Conservation (phyloP, 2,329 filamentous ascomycete species). For the Herpotrichia juniperi region DNA sequence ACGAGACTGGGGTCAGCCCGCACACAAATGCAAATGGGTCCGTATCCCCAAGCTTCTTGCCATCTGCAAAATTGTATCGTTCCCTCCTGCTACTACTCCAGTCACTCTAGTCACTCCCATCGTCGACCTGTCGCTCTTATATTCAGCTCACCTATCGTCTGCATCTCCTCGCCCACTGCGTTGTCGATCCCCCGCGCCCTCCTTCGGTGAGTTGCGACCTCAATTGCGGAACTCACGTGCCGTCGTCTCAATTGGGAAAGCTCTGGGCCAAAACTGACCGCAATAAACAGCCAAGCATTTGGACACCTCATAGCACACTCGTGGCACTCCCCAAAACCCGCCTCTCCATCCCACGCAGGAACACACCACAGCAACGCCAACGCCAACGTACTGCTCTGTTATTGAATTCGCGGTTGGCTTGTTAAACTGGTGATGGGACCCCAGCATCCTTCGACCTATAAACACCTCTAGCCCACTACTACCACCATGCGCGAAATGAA, state of each 20-base stretch:
- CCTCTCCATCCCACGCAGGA: conserved; percentile 30
- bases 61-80: not conserved
- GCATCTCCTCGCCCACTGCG: not conserved
- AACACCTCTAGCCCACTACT: conserved; percentile 30
- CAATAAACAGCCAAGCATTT: conserved; percentile 26
- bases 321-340: conserved; percentile 46
- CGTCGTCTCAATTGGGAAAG: conserved; percentile 32
- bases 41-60: too few relatives aligned
- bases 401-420: conserved; percentile 22
- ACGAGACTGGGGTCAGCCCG: not conserved
- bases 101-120: not conserved
- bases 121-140: not conserved
- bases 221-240: conserved; percentile 34
- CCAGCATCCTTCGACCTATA: conserved; percentile 32
- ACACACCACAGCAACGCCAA: conserved; percentile 17
- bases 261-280: conserved; percentile 21
- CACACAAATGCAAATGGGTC: not conserved
- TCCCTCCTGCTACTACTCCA: not conserved
- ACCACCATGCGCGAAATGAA: conserved; percentile 47
- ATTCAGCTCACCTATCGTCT: not conserved
- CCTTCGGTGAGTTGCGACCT: conserved; percentile 11
- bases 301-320: conserved; percentile 34
- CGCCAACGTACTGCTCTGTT: conserved; percentile 11
- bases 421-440: conserved; percentile 47
- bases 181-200: not conserved